Conservation (phyloP, 768 basidiomycete species). For the Strobilomyces dryophilus region DNA sequence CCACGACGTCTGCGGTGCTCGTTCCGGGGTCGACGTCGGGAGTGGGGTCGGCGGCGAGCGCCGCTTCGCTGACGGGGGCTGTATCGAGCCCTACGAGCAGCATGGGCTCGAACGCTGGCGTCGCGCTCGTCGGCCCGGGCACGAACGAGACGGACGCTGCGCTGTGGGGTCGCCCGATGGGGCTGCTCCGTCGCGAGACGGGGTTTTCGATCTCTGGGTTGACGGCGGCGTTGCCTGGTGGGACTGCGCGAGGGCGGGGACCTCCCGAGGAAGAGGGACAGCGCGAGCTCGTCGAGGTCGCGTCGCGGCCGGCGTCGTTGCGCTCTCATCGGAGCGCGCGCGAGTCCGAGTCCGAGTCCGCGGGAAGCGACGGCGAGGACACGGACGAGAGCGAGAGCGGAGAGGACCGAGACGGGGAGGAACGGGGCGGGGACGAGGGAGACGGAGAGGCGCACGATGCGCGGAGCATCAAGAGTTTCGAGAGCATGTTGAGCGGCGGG, state of each 20-base stretch:
- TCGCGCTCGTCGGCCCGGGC: too few species aligned
- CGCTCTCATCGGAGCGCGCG: conserved; percentile 23
- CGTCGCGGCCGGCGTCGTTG: conserved; percentile 46
- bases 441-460: conserved; percentile 44
- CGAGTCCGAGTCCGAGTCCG: conserved; percentile 2
- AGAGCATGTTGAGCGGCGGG: conserved; percentile 66
- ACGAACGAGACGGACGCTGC: conserved; percentile 3
- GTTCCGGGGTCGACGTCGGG: too few species aligned
- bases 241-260: conserved; percentile 13
- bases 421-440: background rate
- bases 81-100: too few species aligned
- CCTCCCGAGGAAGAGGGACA: conserved; percentile 38
- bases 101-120: too few species aligned
- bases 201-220: conserved; percentile 82
- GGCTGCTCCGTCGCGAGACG: conserved; percentile 68
- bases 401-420: background rate
- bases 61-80: too few species aligned
- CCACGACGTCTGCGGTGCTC: too few species aligned
- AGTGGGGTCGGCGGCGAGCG: background rate
- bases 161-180: conserved; percentile 42
- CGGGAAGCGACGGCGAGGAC: conserved; percentile 4
- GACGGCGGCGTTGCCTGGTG: conserved; percentile 54
- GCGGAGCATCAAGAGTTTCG: conserved; percentile 81
- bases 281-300: conserved; percentile 51
- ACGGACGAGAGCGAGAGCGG: too few species aligned